A percentile compares a stretch with the other conserved stretches of the same genome.
phyloP scores from a whole-genome alignment of 2,329 filamentous ascomycete species.

The Anisogramma anomala region DNA sequence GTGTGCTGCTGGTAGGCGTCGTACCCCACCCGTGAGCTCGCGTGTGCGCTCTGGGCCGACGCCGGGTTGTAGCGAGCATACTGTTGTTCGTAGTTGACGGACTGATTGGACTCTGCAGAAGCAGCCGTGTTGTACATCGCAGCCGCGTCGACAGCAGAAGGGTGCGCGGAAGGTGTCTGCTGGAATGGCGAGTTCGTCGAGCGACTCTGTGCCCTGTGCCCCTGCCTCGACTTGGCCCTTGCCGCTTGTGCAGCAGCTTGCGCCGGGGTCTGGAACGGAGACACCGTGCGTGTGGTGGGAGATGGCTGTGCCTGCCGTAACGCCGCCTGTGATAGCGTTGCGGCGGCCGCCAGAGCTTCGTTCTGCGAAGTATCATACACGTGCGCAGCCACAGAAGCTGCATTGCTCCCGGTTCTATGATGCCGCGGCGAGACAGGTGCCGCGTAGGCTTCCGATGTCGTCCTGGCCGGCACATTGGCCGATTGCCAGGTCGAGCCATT shows the following conservation, averaged over 20 bases:
- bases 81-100: slow-evolving; percentile 15
- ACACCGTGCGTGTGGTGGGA: slow-evolving; percentile 20
- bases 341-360: slow-evolving; percentile 7
- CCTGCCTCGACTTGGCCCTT: slow-evolving; percentile 24
- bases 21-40: slow-evolving; percentile 19
- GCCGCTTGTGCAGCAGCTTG: slow-evolving; percentile 15
- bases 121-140: slow-evolving; percentile 14
- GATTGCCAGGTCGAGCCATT: slow-evolving; percentile 15
- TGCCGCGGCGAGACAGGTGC: background rate
- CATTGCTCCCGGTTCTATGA: background rate
- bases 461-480: background rate
- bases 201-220: slow-evolving; percentile 23
- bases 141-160: slow-evolving; percentile 11
- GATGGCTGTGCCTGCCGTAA: slow-evolving; percentile 21
- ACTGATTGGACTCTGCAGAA: slow-evolving; percentile 11
- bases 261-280: slow-evolving; percentile 18
- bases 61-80: slow-evolving; percentile 16
- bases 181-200: slow-evolving; percentile 18
- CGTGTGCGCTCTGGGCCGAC: slow-evolving; percentile 10
- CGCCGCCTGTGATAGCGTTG: slow-evolving; percentile 18
- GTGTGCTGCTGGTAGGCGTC: slow-evolving; percentile 25
- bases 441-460: background rate
- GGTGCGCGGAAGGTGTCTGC: slow-evolving; percentile 9
- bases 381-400: background rate
- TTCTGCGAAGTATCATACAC: slow-evolving; percentile 6